Percentiles rank a stretch among this genome's conserved stretches.
Evolutionary conservation across 2,329 filamentous ascomycete species (phyloP).

Genomic region (Sporothrix globosa): DNA sequence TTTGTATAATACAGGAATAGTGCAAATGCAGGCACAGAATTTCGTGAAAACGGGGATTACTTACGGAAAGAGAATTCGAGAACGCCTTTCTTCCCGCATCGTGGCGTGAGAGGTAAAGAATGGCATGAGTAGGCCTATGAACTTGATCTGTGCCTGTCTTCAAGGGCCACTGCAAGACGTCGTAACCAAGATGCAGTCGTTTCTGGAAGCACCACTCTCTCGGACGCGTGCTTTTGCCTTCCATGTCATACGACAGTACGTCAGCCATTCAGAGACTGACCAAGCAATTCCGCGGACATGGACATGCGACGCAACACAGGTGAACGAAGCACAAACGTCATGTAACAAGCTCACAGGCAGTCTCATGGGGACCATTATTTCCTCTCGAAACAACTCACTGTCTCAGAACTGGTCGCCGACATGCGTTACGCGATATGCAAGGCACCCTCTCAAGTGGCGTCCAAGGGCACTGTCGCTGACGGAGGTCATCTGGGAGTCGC

Average conservation of each 20-base stretch:
- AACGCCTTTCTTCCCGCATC: too few species aligned
- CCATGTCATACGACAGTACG: not conserved
- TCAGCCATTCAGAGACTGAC: not conserved
- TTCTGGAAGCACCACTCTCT: not conserved
- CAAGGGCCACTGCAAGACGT: not conserved
- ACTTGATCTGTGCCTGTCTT: not conserved
- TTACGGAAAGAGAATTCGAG: too few species aligned
- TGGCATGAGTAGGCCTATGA: not conserved
- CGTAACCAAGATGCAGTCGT: not conserved
- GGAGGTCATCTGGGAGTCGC: not conserved
- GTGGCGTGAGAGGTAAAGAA: not conserved
- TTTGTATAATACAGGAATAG: too few species aligned
- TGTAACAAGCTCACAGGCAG: not conserved
- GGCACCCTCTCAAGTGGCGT: not conserved
- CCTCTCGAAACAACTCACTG: not conserved
- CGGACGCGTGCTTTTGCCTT: not conserved
- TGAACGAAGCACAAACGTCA: not conserved
- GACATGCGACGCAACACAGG: not conserved
- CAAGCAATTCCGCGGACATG: not conserved
- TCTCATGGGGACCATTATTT: not conserved
- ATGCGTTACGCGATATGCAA: conserved; percentile 3
- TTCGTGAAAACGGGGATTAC: too few species aligned
- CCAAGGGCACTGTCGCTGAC: not conserved
- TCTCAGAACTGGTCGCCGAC: conserved; percentile 13
- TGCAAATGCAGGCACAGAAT: too few species aligned